Evolutionary conservation across 108 stramenopile species (phyloP).

Genomic region (Stephanodiscus minutulus): DNA sequence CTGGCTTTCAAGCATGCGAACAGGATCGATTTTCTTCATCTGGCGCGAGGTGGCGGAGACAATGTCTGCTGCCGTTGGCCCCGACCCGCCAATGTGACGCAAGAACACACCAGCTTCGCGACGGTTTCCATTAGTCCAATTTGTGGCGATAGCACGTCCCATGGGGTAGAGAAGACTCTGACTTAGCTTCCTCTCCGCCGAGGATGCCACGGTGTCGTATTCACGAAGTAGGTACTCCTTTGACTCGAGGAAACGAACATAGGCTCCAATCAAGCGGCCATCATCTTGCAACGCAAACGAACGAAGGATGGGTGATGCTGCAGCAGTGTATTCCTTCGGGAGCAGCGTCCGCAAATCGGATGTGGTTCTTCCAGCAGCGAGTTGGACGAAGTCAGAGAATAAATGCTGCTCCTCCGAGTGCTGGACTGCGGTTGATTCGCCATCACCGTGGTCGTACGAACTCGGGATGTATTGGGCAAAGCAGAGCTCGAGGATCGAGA

Average conservation of each 20-base stretch:
- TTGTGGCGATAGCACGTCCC: conserved; percentile 60
- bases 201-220: conserved; percentile 11
- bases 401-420: conserved; percentile 61
- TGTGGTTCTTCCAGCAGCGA: conserved; percentile 51
- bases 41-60: conserved; percentile 47
- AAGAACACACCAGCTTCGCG: conserved; percentile 81
- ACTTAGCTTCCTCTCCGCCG: conserved; percentile 22
- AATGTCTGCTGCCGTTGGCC: conserved; percentile 51
- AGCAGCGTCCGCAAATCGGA: conserved; percentile 73
- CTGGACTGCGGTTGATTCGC: conserved; percentile 41
- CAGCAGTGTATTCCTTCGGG: conserved; percentile 63
- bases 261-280: conserved; percentile 62
- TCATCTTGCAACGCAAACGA: conserved; percentile 68
- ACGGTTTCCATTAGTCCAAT: conserved; percentile 75
- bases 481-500: conserved; percentile 63
- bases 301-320: conserved; percentile 59
- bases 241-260: conserved; percentile 64
- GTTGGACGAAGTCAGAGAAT: conserved; percentile 62
- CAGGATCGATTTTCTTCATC: conserved; percentile 76
- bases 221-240: conserved; percentile 50
- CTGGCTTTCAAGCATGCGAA: conserved; percentile 83
- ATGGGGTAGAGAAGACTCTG: conserved; percentile 64
- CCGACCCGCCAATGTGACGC: conserved; percentile 61
- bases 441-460: conserved; percentile 36
- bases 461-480: conserved; percentile 65